phyloP scores from a whole-genome alignment of 768 basidiomycete species.

The Lyophyllum atratum region DNA sequence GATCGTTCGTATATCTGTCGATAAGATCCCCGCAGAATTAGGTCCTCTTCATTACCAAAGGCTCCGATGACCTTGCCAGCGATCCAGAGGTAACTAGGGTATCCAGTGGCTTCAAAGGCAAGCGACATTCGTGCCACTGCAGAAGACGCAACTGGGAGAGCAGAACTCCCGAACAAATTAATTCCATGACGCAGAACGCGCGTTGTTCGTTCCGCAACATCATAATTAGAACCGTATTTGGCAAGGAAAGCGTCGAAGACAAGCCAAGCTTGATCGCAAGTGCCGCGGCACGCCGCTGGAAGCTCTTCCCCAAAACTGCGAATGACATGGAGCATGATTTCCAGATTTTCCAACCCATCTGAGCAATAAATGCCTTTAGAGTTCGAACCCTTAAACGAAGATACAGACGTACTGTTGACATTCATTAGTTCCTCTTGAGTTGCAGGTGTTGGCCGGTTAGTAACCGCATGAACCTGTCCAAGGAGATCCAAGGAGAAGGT shows the following conservation, averaged over 20 bases:
- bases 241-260: slow-evolving; percentile 80
- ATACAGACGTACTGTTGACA: slow-evolving; percentile 59
- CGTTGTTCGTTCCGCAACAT: slow-evolving; percentile 80
- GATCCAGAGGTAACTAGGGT: slow-evolving; percentile 92
- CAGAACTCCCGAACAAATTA: slow-evolving; percentile 72
- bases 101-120: slow-evolving; percentile 78
- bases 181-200: slow-evolving; percentile 85
- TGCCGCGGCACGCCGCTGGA: slow-evolving; percentile 77
- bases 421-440: slow-evolving; percentile 73
- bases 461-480: slow-evolving; percentile 66
- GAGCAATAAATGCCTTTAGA: background rate
- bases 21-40: slow-evolving; percentile 57
- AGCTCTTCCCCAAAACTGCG: slow-evolving; percentile 81
- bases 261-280: slow-evolving; percentile 77
- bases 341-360: slow-evolving; percentile 88
- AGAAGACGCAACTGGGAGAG: slow-evolving; percentile 67
- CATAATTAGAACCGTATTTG: slow-evolving; percentile 76
- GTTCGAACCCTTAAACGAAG: background rate
- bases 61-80: slow-evolving; percentile 80
- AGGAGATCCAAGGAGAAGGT: slow-evolving; percentile 88
- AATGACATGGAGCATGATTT: slow-evolving; percentile 87
- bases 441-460: slow-evolving; percentile 51
- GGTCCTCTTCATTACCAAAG: slow-evolving; percentile 70
- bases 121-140: slow-evolving; percentile 75
- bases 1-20: slow-evolving; percentile 71